Evolutionary conservation across 2,329 filamentous ascomycete species (phyloP).

Genomic region (Chaetomium sp.): DNA sequence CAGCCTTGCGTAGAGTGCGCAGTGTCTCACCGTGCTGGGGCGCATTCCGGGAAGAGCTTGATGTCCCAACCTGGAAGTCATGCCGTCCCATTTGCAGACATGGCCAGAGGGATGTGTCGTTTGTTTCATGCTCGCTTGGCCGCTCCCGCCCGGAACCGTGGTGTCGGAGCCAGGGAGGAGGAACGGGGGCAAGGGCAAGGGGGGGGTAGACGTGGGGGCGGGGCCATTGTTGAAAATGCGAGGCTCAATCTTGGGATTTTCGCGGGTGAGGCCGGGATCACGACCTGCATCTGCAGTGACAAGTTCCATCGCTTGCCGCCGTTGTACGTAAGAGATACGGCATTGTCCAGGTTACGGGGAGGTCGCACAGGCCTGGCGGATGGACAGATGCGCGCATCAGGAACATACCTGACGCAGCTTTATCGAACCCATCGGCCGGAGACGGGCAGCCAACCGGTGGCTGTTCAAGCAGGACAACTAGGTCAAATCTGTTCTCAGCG

Average conservation of each 20-base stretch:
- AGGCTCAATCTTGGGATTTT: neutral
- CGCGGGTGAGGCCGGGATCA: conserved; percentile 11
- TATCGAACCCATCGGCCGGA: neutral
- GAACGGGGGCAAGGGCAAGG: neutral
- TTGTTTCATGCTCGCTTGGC: conserved; percentile 18
- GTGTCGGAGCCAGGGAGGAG: conserved; percentile 15
- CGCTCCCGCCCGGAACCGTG: conserved; percentile 24
- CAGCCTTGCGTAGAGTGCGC: neutral
- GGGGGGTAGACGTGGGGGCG: conserved; percentile 15
- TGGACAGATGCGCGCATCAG: neutral
- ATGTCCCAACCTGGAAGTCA: neutral
- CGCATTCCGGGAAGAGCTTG: neutral
- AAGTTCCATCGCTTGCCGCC: neutral
- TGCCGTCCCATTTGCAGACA: neutral
- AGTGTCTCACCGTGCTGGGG: neutral
- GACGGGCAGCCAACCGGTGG: neutral
- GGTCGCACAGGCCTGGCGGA: neutral
- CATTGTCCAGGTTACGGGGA: conserved; percentile 2
- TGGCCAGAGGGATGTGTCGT: neutral
- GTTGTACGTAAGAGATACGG: conserved; percentile 13
- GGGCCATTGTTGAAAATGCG: conserved; percentile 15
- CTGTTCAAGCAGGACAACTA: neutral
- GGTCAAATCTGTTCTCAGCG: neutral
- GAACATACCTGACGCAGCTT: neutral
- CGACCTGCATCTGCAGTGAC: conserved; percentile 12